Evolutionary conservation across 106 monocot species (phyloP).

Genomic region (Dendrobium catenatum): DNA sequence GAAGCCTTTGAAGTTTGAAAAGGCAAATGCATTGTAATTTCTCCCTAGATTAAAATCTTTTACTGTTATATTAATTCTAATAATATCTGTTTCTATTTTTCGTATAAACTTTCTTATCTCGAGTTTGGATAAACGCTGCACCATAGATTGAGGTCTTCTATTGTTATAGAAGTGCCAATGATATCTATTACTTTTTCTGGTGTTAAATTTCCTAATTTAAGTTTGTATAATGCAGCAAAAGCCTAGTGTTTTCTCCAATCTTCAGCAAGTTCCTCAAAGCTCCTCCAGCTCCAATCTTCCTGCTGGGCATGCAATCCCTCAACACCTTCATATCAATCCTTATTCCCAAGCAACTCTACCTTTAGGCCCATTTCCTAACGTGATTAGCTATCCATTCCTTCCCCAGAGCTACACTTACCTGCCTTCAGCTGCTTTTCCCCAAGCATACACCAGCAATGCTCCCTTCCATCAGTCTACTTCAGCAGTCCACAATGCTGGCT

Average conservation of each 20-base stretch:
- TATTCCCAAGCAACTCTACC: slow-evolving; percentile 82
- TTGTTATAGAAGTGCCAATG: not conserved
- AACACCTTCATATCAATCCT: slow-evolving; percentile 61
- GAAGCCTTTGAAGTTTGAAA: not conserved
- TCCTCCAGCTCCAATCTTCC: slow-evolving; percentile 23
- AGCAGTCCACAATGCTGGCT: slow-evolving; percentile 28
- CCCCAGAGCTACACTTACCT: slow-evolving; percentile 75
- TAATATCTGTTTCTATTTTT: no score
- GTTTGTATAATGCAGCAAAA: slow-evolving; percentile 40
- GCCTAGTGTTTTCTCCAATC: slow-evolving; percentile 37
- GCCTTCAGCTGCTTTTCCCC: slow-evolving; percentile 79
- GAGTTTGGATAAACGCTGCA: no score
- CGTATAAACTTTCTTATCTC: no score
- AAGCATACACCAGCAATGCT: slow-evolving; percentile 54
- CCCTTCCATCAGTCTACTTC: slow-evolving; percentile 74
- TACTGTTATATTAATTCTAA: not conserved
- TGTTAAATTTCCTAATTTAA: not conserved
- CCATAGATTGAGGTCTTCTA: not conserved
- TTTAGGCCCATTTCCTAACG: slow-evolving; percentile 75
- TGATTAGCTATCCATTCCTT: slow-evolving; percentile 80
- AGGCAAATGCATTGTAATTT: not conserved
- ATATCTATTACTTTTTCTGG: not conserved
- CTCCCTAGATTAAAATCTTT: not conserved
- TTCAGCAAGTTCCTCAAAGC: slow-evolving; percentile 3
- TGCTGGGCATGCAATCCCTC: slow-evolving; percentile 49